phyloP scores from a whole-genome alignment of 1,139 yeast genomes.

The Kodamaea sp. region DNA sequence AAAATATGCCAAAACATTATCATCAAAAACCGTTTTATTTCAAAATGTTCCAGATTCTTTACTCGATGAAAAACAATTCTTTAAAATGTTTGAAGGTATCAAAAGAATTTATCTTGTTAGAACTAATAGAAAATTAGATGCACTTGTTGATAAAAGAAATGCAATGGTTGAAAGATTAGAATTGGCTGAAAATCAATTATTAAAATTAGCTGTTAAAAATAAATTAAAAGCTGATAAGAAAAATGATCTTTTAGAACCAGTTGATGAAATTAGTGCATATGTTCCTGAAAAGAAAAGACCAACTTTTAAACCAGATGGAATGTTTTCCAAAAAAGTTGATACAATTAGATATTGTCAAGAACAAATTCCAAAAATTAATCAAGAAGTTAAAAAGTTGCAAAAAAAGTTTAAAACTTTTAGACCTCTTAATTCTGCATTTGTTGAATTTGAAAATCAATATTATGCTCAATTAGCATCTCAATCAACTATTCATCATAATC shows the following conservation, averaged over 20 bases:
- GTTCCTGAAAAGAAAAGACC: slow-evolving; percentile 81
- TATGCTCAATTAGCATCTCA: slow-evolving; percentile 71
- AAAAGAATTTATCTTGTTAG: slow-evolving; percentile 72
- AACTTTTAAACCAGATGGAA: slow-evolving; percentile 52
- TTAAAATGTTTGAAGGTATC: slow-evolving; percentile 66
- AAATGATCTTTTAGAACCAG: slow-evolving; percentile 42
- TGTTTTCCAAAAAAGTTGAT: slow-evolving; percentile 56
- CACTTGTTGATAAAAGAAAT: slow-evolving; percentile 59
- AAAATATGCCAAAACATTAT: slow-evolving; percentile 63
- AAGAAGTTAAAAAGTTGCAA: slow-evolving; percentile 53
- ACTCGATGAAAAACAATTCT: slow-evolving; percentile 58
- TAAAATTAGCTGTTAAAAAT: slow-evolving; percentile 58
- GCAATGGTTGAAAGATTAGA: slow-evolving; percentile 63
- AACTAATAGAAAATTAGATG: slow-evolving; percentile 55
- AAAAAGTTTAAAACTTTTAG: slow-evolving; percentile 36
- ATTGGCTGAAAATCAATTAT: slow-evolving; percentile 57
- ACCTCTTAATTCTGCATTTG: slow-evolving; percentile 58
- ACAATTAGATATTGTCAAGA: slow-evolving; percentile 57
- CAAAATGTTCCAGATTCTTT: slow-evolving; percentile 74
- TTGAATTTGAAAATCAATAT: slow-evolving; percentile 68
- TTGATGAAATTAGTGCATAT: slow-evolving; percentile 54
- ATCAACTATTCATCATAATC: slow-evolving; percentile 51
- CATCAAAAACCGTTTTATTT: slow-evolving; percentile 77
- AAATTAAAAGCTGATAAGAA: slow-evolving; percentile 67
- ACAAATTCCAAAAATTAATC: slow-evolving; percentile 51